Conservation (phyloP, 306 rosid genomes). For the Macrotyloma uniflorum region DNA sequence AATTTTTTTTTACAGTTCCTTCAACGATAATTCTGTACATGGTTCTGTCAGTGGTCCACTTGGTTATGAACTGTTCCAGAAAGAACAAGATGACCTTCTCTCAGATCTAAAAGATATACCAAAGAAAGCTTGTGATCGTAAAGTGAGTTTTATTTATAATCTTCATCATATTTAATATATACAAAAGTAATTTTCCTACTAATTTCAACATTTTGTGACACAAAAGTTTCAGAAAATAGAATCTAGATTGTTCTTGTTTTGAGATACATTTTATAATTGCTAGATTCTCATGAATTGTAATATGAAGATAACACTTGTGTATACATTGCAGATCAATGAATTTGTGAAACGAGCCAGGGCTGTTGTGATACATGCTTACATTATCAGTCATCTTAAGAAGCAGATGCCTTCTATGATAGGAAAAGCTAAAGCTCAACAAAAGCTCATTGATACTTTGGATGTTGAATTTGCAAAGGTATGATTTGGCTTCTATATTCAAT, state of each 20-base stretch:
- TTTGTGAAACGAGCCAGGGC: slow-evolving; percentile 94
- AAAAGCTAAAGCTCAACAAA: slow-evolving; percentile 85
- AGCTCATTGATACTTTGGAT: slow-evolving; percentile 69
- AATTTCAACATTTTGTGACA: no score
- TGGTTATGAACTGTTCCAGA: slow-evolving; percentile 87
- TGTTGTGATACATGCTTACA: slow-evolving; percentile 87
- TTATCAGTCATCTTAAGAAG: slow-evolving; percentile 83
- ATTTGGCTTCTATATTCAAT: background rate
- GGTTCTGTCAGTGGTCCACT: slow-evolving; percentile 61
- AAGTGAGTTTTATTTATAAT: slow-evolving; percentile 54
- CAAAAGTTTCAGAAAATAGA: no score
- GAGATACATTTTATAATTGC: no score
- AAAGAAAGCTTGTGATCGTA: slow-evolving; percentile 92
- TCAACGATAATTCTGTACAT: slow-evolving; percentile 77
- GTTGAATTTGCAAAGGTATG: slow-evolving; percentile 83
- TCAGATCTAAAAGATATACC: slow-evolving; percentile 89
- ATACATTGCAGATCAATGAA: slow-evolving; percentile 81
- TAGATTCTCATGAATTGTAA: no score
- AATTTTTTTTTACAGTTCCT: slow-evolving; percentile 61
- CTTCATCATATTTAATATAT: no score
- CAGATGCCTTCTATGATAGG: slow-evolving; percentile 95
- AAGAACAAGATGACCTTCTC: slow-evolving; percentile 93
- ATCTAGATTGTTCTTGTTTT: no score
- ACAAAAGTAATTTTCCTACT: no score
- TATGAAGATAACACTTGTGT: background rate